phyloP scores from a whole-genome alignment of 768 basidiomycete genomes.

The Phylloporus scabripes region DNA sequence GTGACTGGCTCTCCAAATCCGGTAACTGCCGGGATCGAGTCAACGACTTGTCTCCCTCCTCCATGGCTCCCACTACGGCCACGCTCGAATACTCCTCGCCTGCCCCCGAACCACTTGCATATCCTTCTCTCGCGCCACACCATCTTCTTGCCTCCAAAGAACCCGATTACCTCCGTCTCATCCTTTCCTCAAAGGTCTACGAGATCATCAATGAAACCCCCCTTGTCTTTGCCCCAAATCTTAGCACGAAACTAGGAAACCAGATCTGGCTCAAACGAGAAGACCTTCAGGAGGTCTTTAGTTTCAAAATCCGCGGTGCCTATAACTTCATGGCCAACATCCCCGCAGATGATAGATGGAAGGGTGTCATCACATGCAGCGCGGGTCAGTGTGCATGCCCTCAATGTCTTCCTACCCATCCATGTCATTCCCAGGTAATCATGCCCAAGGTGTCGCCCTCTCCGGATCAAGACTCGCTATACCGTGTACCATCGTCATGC shows the following conservation, averaged over 20 bases:
- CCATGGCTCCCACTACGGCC: conserved; percentile 34
- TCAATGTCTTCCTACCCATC: neutral
- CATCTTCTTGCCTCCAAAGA: conserved; percentile 57
- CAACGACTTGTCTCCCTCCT: neutral
- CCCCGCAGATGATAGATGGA: conserved; percentile 86
- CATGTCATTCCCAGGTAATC: conserved; percentile 64
- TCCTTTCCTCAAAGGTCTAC: conserved; percentile 87
- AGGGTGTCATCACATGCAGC: conserved; percentile 96
- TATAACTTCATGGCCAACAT: conserved; percentile 98
- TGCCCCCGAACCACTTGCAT: conserved; percentile 60
- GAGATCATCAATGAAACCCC: conserved; percentile 88
- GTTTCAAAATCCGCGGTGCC: conserved; percentile 97
- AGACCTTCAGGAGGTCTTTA: conserved; percentile 95
- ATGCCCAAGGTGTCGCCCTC: conserved; percentile 96
- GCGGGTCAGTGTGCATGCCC: conserved; percentile 79
- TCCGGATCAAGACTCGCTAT: conserved; percentile 84
- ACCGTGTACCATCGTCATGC: conserved; percentile 99
- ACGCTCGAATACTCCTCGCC: conserved; percentile 64
- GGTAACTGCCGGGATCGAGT: conserved; percentile 17
- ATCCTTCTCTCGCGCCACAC: conserved; percentile 64
- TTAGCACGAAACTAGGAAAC: conserved; percentile 85
- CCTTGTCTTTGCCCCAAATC: conserved; percentile 77
- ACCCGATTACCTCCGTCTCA: conserved; percentile 86
- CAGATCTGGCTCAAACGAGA: conserved; percentile 96
- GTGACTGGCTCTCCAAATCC: conserved; percentile 12